Base-by-base conservation (phyloP, 2,329 filamentous ascomycete genomes). In the Ascochyta viciae-villosae region DNA sequence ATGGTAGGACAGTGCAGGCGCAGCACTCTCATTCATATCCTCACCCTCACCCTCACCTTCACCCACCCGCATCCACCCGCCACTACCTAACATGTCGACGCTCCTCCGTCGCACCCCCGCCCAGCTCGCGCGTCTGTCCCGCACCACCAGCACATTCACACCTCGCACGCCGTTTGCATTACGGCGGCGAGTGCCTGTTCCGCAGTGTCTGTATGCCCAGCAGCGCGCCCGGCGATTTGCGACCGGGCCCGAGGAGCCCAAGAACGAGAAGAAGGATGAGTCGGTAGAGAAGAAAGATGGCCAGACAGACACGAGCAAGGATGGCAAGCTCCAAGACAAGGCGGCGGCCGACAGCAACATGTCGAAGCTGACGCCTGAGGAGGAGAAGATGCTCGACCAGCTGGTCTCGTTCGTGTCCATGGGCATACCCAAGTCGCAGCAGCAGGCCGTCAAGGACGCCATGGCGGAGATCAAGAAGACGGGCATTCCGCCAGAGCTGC, bases 401-500 rank as follows among this genome's bases (percentile, higher is more conserved):
- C 74, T 87, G 27, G 81, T 90, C 38, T 69, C 73, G 2, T 80
- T 81, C 58, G 75, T 89, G 56, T 84, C 85, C 62, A 79, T 82
- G 57, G 81, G 80, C 46, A 75, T 91, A 53, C 88, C 89, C 7
- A 79, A 82, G 50, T 81, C 82, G n/a, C 87, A 91, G 75, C 80
- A 81, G 35, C 76, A 85, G 46, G 78, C 82, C 22, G 74, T 92
- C 55, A 81, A 86, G 55, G 81, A 84, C 43, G 81, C 87, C 8
- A 76, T 90, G n/a, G 78, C 83, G 58, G 79, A 83, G 26, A 82
- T 94, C 58, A 86, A 87, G 76, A 81, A 82, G 57, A 82, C 87
- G 38, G 92, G 92, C 9, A 85, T 92, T 15, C 90, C 91, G 1
- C 67, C 77, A 22, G 90, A 92, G 70, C 77, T 92, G 16, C 83